Evolutionary conservation across 768 basidiomycete species (phyloP).

Genomic region (Postia placenta): DNA sequence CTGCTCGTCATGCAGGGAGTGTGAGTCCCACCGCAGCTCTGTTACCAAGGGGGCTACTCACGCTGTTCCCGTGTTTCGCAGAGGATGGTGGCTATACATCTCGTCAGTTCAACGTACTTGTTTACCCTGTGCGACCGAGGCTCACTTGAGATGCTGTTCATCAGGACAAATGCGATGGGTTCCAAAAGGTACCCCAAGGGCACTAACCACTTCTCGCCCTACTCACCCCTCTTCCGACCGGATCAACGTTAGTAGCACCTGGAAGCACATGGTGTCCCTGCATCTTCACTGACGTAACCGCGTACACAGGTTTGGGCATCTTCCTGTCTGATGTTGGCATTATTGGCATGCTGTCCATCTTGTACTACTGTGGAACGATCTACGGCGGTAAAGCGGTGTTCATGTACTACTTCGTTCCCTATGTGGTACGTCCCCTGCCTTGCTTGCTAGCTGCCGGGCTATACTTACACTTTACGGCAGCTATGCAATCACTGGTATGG

Average conservation of each 20-base stretch:
- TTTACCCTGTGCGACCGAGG: background rate
- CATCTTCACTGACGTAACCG: background rate
- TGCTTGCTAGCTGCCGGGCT: background rate
- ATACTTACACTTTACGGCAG: constrained; percentile 10
- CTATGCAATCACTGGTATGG: constrained; percentile 25
- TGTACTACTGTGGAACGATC: constrained; percentile 6
- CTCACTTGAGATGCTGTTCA: background rate
- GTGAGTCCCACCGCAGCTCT: constrained; percentile 13
- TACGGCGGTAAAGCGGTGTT: constrained; percentile 19
- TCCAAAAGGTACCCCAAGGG: constrained; percentile 23
- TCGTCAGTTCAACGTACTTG: constrained; percentile 7
- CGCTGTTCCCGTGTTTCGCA: constrained; percentile 2
- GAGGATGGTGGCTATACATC: constrained; percentile 24
- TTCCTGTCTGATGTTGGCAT: constrained; percentile 23
- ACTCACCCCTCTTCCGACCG: constrained; percentile 20
- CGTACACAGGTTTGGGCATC: constrained; percentile 17
- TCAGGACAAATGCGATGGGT: constrained; percentile 22
- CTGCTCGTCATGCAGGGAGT: constrained; percentile 24
- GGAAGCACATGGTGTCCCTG: too few relatives aligned
- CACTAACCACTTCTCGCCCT: constrained; percentile 26
- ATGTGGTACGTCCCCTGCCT: constrained; percentile 15
- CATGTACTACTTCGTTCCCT: constrained; percentile 23
- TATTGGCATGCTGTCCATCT: constrained; percentile 18
- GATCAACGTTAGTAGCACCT: constrained; percentile 15
- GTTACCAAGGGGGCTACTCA: background rate